Percentiles rank a stretch among this genome's conserved stretches.
These are phyloP conservation scores for Penicillium subrubescens DNA, from an alignment of 495 filamentous ascomycete genomes.

Conservation along the genomic window DNA sequence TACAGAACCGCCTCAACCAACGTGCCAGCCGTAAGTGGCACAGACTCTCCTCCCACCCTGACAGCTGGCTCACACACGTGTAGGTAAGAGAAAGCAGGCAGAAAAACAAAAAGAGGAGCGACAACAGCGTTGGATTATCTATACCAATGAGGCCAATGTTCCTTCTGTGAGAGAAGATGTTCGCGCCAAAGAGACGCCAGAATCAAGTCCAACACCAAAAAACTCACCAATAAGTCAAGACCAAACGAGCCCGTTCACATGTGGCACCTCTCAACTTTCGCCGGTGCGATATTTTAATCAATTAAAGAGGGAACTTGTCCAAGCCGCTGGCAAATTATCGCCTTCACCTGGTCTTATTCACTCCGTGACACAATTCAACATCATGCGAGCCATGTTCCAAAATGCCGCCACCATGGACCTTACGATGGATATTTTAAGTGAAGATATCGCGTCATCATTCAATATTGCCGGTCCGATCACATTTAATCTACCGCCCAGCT, in stretches of 20 bases:
- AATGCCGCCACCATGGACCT: conserved; percentile 26
- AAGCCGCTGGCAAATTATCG: not conserved
- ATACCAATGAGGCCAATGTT: conserved; percentile 12
- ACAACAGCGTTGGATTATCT: conserved; percentile 22
- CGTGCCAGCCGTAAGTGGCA: conserved; percentile 27
- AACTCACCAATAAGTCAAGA: not conserved
- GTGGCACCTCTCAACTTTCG: not conserved
- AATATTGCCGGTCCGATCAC: conserved; percentile 21
- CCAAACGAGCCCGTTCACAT: not conserved
- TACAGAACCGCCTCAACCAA: conserved; percentile 33
- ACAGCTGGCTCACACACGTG: not conserved
- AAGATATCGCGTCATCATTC: conserved; percentile 27
- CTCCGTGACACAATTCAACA: conserved; percentile 13
- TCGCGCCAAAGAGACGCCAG: not conserved
- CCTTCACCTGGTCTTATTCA: conserved; percentile 6
- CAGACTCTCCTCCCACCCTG: not conserved
- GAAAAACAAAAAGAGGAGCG: not conserved
- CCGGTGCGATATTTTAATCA: not conserved
- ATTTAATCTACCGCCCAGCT: conserved; percentile 20
- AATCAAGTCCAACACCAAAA: not conserved
- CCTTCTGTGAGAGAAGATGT: not conserved
- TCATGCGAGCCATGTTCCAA: conserved; percentile 14
- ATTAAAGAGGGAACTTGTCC: not conserved
- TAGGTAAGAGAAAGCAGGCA: conserved; percentile 21
- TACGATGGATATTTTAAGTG: conserved; percentile 16